A percentile compares a stretch with the other conserved stretches of the same genome.
Evolutionary conservation across 192 early-diverging fungal genomes (phyloP).

Genomic region (Backusella macrospora): DNA sequence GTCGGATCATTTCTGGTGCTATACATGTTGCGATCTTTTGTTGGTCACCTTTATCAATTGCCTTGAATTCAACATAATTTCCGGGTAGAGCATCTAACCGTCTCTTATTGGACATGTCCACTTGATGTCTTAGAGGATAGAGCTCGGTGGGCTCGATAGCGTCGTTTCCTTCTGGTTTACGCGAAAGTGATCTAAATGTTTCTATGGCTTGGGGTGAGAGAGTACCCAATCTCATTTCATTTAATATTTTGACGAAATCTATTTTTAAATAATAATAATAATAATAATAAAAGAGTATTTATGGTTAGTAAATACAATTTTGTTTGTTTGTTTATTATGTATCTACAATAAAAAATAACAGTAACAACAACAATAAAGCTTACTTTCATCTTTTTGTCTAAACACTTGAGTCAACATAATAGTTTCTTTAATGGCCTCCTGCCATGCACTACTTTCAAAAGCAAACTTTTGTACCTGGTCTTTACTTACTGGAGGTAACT

Average conservation of each 20-base stretch:
- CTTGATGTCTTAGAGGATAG: constrained; percentile 70
- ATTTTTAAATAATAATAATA: constrained; percentile 17
- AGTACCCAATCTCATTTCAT: constrained; percentile 80
- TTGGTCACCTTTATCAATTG: constrained; percentile 48
- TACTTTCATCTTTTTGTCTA: constrained; percentile 76
- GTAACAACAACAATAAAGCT: not conserved
- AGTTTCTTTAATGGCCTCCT: constrained; percentile 48
- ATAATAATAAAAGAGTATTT: not conserved
- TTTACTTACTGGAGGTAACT: constrained; percentile 73
- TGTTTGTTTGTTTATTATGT: not conserved
- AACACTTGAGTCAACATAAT: constrained; percentile 80
- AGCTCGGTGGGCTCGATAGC: constrained; percentile 72
- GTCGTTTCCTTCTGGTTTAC: constrained; percentile 57
- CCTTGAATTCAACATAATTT: constrained; percentile 45
- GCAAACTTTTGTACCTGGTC: constrained; percentile 54
- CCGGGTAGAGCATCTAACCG: constrained; percentile 60
- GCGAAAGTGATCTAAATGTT: constrained; percentile 53
- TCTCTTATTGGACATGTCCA: constrained; percentile 69
- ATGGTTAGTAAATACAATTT: not conserved
- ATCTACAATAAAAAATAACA: not conserved
- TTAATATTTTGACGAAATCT: constrained; percentile 79
- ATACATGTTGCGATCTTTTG: constrained; percentile 50
- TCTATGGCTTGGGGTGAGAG: constrained; percentile 57
- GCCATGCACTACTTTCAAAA: constrained; percentile 69
- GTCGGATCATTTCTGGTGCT: constrained; percentile 62